A percentile compares a stretch with the other conserved stretches of the same genome.
phyloP scores from a whole-genome alignment of 331 rosid genomes.

The Acacia pycnantha region DNA sequence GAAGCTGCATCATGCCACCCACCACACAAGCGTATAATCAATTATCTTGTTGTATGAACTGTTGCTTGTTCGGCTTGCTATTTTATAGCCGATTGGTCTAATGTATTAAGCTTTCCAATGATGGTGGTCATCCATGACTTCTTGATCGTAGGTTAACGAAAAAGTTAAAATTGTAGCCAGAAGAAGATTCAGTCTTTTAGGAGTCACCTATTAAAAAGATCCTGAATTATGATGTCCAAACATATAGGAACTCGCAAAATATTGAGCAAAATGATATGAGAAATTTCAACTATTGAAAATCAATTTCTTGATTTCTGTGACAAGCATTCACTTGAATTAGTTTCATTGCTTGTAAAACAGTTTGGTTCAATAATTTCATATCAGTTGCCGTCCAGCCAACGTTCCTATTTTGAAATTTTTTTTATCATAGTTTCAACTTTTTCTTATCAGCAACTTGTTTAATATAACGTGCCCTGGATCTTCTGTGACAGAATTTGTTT shows the following conservation, averaged over 20 bases:
- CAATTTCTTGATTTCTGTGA: not conserved
- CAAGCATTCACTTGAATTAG: not conserved
- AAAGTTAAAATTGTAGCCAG: not conserved
- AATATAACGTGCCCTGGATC: not conserved
- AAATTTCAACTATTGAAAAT: not conserved
- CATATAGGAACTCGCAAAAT: not conserved
- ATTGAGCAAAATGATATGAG: not conserved
- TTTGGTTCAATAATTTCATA: not conserved
- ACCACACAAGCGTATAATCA: not conserved
- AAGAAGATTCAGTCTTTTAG: not conserved
- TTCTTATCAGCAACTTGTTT: not conserved
- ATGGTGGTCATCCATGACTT: not conserved
- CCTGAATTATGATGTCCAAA: not conserved
- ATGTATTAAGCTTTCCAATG: not conserved
- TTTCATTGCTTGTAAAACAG: not conserved
- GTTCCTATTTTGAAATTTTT: not conserved
- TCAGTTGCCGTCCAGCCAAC: not conserved
- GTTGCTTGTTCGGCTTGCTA: not conserved
- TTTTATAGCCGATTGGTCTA: not conserved
- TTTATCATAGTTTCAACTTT: not conserved
- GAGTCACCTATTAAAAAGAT: not conserved
- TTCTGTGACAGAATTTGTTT: conserved; percentile 7
- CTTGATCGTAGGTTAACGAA: not conserved
- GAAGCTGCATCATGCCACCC: not conserved
- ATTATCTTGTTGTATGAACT: not conserved